Conservation (phyloP, 2,329 filamentous ascomycete genomes). For the Beauveria medogensis region DNA sequence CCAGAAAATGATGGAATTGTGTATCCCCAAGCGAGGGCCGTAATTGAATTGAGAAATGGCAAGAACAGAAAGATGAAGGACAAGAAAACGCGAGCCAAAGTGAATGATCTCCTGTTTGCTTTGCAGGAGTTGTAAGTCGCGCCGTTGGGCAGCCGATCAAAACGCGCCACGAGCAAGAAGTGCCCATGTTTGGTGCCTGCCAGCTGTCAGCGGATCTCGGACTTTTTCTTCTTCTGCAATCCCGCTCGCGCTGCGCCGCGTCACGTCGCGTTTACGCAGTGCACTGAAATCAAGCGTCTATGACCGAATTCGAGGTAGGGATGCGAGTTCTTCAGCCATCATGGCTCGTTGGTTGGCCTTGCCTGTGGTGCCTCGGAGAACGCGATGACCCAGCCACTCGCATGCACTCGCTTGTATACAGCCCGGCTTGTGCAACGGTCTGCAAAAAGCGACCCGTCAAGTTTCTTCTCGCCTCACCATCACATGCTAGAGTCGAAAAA, state of each 20-base stretch:
- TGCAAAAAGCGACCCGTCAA: not conserved
- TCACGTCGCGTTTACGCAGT: not conserved
- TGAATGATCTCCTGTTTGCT: not conserved
- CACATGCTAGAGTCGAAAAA: not conserved
- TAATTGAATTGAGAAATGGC: not conserved
- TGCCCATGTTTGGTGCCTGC: conserved; percentile 5
- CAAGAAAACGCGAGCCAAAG: not conserved
- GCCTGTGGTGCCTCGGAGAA: not conserved
- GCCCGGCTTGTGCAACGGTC: not conserved
- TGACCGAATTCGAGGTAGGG: conserved; percentile 1
- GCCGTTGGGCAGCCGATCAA: not conserved
- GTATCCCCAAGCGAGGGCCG: not conserved
- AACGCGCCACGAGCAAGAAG: conserved; percentile 1
- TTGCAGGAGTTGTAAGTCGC: not conserved
- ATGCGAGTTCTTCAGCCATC: not conserved
- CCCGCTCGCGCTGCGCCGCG: not conserved
- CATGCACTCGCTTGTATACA: conserved; percentile 3
- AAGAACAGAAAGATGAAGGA: not conserved
- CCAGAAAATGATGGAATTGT: conserved; percentile 8
- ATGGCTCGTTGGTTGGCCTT: not conserved
- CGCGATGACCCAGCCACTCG: not conserved
- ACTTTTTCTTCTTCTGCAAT: not conserved
- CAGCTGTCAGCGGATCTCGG: not conserved
- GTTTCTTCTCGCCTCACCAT: not conserved
- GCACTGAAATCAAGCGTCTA: not conserved